phyloP scores from a whole-genome alignment of 2,329 filamentous ascomycete species.

The Epicoccum sorghinum region DNA sequence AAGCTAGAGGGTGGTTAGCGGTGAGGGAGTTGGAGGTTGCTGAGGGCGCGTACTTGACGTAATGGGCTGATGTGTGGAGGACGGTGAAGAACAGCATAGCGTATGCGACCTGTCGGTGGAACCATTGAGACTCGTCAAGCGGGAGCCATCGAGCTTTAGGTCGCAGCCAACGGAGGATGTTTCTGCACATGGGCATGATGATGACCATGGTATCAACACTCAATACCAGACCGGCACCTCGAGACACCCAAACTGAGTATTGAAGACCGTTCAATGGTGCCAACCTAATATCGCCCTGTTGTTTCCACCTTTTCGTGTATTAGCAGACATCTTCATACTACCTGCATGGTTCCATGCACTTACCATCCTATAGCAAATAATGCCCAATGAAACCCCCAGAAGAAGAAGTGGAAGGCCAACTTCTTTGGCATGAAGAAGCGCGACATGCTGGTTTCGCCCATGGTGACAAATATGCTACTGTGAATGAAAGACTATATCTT shows the following conservation, averaged over 20 bases:
- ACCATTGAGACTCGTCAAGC: constrained; percentile 96
- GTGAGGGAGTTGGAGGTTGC: background rate
- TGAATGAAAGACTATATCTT: background rate
- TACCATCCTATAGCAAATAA: constrained; percentile 89
- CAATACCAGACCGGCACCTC: constrained; percentile 87
- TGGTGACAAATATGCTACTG: constrained; percentile 9
- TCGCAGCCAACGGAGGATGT: constrained; percentile 80
- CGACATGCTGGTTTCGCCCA: constrained; percentile 19
- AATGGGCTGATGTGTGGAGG: constrained; percentile 80
- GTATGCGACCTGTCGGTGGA: constrained; percentile 94
- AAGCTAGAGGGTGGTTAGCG: constrained; percentile 63
- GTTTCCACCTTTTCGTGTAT: constrained; percentile 71
- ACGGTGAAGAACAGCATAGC: constrained; percentile 81
- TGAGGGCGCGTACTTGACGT: constrained; percentile 76
- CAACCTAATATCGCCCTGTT: constrained; percentile 70
- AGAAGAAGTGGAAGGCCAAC: constrained; percentile 78
- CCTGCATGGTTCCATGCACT: constrained; percentile 36
- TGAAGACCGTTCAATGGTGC: constrained; percentile 78
- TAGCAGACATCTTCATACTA: background rate
- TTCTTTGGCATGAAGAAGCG: constrained; percentile 68
- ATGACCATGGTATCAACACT: constrained; percentile 87
- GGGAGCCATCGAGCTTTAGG: constrained; percentile 89
- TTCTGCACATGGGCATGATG: constrained; percentile 92
- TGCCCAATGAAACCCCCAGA: constrained; percentile 78
- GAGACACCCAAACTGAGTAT: constrained; percentile 94